phyloP scores from a whole-genome alignment of 1,284 basidiomycete genomes.

The Fomitiporia mediterranea region DNA sequence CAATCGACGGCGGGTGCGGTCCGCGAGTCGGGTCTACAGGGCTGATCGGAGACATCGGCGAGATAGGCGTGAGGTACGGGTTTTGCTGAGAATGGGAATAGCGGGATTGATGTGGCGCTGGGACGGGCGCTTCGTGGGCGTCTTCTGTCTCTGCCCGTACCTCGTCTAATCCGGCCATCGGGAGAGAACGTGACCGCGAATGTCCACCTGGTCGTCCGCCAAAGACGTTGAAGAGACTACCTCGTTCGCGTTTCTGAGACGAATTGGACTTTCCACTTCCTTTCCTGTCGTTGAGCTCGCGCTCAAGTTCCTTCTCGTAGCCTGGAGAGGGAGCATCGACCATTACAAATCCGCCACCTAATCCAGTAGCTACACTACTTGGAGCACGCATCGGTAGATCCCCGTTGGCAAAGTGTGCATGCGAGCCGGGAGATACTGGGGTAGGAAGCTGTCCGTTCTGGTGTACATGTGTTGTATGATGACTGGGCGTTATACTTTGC shows the following conservation, averaged over 20 bases:
- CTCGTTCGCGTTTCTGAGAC: neutral
- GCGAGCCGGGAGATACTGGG: neutral
- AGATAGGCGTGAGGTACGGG: slow-evolving; percentile 6
- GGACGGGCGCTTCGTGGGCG: neutral
- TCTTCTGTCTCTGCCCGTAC: neutral
- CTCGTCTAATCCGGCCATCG: neutral
- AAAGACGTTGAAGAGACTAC: slow-evolving; percentile 8
- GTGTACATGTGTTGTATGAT: neutral
- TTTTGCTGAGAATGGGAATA: neutral
- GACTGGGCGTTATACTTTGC: neutral
- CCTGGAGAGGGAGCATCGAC: neutral
- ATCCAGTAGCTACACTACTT: neutral
- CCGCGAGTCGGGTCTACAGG: slow-evolving; percentile 1
- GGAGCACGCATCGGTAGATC: neutral
- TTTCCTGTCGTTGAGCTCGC: neutral
- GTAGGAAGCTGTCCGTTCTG: slow-evolving; percentile 1
- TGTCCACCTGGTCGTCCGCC: neutral
- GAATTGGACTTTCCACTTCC: neutral
- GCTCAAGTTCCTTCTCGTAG: neutral
- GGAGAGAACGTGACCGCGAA: neutral
- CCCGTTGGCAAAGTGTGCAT: neutral
- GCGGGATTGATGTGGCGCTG: neutral
- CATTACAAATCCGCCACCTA: slow-evolving; percentile 14
- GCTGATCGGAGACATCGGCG: neutral
- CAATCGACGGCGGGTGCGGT: slow-evolving; percentile 40